Percentiles rank a stretch among this genome's conserved stretches.
phyloP scores from a whole-genome alignment of 257 asterid genomes.

The Parsonsia alboflavescens region DNA sequence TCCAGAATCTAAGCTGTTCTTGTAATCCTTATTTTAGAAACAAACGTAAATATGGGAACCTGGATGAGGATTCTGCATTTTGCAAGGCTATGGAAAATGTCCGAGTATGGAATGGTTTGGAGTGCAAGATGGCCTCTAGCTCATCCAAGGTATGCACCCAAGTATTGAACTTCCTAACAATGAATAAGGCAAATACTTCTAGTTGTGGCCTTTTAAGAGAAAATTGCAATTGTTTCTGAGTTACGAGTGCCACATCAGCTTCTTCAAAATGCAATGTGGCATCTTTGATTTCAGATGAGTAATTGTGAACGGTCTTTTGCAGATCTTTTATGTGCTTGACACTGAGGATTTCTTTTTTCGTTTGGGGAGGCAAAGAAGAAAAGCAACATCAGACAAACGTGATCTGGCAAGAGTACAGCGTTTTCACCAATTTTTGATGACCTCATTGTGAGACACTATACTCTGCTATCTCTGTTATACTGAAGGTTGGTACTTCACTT shows the following conservation, averaged over 20 bases:
- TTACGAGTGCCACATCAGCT: background rate
- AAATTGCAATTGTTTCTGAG: background rate
- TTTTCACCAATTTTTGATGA: slow-evolving; percentile 45
- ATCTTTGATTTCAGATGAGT: slow-evolving; percentile 5
- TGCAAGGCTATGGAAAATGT: slow-evolving; percentile 60
- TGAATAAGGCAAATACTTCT: background rate
- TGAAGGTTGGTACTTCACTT: slow-evolving; percentile 2
- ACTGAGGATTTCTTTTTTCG: slow-evolving; percentile 90
- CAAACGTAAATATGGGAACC: slow-evolving; percentile 42
- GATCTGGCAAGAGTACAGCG: slow-evolving; percentile 43
- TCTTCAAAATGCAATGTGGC: too few relatives aligned
- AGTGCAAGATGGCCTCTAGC: slow-evolving; percentile 84
- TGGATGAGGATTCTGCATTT: slow-evolving; percentile 54
- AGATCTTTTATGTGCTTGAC: slow-evolving; percentile 89
- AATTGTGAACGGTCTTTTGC: slow-evolving; percentile 25
- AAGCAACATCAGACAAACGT: slow-evolving; percentile 14
- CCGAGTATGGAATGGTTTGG: slow-evolving; percentile 70
- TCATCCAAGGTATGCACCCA: slow-evolving; percentile 69
- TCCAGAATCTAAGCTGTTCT: background rate
- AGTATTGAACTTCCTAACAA: background rate
- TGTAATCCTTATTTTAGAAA: slow-evolving; percentile 43
- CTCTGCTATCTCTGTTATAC: background rate
- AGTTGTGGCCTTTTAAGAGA: background rate
- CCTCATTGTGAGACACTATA: slow-evolving; percentile 22
- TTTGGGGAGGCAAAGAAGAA: slow-evolving; percentile 44